Evolutionary conservation across 257 asterid genomes (phyloP).

Genomic region (Voacanga thouarsii): DNA sequence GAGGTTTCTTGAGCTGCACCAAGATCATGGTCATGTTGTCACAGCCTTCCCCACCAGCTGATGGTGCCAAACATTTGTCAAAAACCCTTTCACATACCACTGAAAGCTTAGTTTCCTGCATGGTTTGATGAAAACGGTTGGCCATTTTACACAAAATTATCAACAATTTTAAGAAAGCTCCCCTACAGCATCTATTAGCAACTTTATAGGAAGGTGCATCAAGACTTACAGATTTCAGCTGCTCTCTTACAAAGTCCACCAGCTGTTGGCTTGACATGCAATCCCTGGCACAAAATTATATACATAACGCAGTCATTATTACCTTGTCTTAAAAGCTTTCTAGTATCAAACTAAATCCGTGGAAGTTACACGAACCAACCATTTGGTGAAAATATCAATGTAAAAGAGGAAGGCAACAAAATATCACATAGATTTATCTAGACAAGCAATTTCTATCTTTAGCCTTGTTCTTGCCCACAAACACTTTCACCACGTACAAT

Average conservation of each 20-base stretch:
- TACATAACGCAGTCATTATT: neutral
- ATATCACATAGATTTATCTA: neutral
- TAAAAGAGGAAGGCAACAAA: neutral
- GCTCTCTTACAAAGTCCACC: slow-evolving; percentile 66
- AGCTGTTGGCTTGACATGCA: slow-evolving; percentile 91
- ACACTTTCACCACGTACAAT: neutral
- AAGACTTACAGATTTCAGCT: slow-evolving; percentile 50
- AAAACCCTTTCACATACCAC: slow-evolving; percentile 66
- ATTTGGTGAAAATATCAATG: neutral
- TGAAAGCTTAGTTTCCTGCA: slow-evolving; percentile 80
- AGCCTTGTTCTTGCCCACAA: neutral
- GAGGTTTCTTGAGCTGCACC: slow-evolving; percentile 65
- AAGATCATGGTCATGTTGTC: slow-evolving; percentile 97
- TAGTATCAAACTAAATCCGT: neutral
- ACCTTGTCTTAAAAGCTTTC: neutral
- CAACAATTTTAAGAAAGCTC: neutral
- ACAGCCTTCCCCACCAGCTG: slow-evolving; percentile 85
- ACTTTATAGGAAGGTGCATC: neutral
- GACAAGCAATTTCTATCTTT: neutral
- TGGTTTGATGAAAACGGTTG: slow-evolving; percentile 11
- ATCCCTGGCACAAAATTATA: slow-evolving; percentile 55
- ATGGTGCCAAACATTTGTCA: slow-evolving; percentile 81
- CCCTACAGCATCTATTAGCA: slow-evolving; percentile 1
- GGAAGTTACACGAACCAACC: neutral
- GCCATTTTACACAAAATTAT: slow-evolving; percentile 8